Evolutionary conservation across 495 filamentous ascomycete species (phyloP), one percentile per base, ranked within the genome.

Genomic region (Xylaria acuta): DNA sequence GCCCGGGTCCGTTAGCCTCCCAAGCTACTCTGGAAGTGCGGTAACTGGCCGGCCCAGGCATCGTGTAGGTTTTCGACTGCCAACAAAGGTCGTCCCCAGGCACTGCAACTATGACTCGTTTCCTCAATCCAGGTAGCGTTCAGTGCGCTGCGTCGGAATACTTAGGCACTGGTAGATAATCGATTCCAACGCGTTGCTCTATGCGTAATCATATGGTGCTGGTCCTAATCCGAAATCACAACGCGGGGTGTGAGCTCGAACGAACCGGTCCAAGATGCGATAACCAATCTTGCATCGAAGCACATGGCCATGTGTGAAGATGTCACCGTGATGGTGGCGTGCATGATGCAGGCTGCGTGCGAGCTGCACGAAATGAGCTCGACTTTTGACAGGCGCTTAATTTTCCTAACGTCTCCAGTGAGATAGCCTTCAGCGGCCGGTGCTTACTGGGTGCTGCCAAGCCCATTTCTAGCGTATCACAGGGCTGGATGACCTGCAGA

Each of bases 321-420:
- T 60, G 67, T 63, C 18, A 70, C 67, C 18, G 67, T 63, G 67
- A 70, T 63, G 58, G 54, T 25, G 36, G 27, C 67, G 34, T 63
- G 67, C 67, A 70, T 47, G 40, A 56, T 69, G 67, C 67, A 69
- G 67, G 58, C 7, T 38, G 64, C 64, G 5, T 38, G 64, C 64
- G 5, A 6, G 25, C 62, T 64, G 62, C 62, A 64, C 41, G 40
- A 11, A 64, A 64, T 64, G 38, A n/a, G 40, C 62, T 64, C 40
- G 36, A n/a, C 3, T 25, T 53, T 2, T 40, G 36, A 56, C 67
- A 43, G 67, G 67, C 67, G 67, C 67, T 70, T 70, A 69, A 47
- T 58, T 56, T 51, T 9, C 56, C 7, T 36, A 18, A 27, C 14
- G 27, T 27, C 9, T 9, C 53, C 53, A 34, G 51, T 54, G 9